Percentiles rank a stretch among this genome's conserved stretches.
Conservation (phyloP, 73 alveolate species). For the Tetrahymena malaccensis region DNA sequence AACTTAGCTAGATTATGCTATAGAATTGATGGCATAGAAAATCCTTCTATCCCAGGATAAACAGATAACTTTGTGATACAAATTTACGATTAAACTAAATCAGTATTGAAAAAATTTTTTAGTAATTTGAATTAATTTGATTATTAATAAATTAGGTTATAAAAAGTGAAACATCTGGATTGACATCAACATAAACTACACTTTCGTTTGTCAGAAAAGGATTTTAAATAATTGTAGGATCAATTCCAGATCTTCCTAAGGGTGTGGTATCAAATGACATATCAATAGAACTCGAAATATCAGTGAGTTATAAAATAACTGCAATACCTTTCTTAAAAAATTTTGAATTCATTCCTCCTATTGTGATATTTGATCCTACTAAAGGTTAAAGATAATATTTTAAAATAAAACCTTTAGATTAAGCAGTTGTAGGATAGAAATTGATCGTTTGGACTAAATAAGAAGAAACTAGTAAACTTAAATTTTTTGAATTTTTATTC, state of each 20-base stretch:
- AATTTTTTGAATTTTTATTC: too few species aligned
- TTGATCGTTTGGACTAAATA: conserved; percentile 12
- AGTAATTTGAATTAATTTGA: too few species aligned
- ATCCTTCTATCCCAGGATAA: conserved; percentile 17
- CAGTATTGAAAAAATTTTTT: neutral
- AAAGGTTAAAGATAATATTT: conserved; percentile 17
- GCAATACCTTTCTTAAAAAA: conserved; percentile 6
- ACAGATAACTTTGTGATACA: conserved; percentile 22
- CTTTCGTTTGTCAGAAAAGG: conserved; percentile 18
- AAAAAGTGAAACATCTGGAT: conserved; percentile 11
- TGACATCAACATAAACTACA: conserved; percentile 5
- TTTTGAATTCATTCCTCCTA: conserved; percentile 28
- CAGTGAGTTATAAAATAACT: conserved; percentile 18
- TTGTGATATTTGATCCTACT: conserved; percentile 8
- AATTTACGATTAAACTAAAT: conserved; percentile 15
- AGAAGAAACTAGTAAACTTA: conserved; percentile 6
- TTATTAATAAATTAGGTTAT: neutral
- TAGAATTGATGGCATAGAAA: conserved; percentile 1
- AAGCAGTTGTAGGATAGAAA: conserved; percentile 12
- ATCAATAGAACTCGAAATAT: neutral
- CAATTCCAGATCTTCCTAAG: conserved; percentile 9
- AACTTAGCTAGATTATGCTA: conserved; percentile 10
- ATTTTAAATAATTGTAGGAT: conserved; percentile 15
- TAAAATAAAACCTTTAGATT: conserved; percentile 15
- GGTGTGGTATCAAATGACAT: neutral